These are phyloP conservation scores for Ganoderma leucocontextum DNA, from an alignment of 1,284 basidiomycete species.

Conservation along the genomic window DNA sequence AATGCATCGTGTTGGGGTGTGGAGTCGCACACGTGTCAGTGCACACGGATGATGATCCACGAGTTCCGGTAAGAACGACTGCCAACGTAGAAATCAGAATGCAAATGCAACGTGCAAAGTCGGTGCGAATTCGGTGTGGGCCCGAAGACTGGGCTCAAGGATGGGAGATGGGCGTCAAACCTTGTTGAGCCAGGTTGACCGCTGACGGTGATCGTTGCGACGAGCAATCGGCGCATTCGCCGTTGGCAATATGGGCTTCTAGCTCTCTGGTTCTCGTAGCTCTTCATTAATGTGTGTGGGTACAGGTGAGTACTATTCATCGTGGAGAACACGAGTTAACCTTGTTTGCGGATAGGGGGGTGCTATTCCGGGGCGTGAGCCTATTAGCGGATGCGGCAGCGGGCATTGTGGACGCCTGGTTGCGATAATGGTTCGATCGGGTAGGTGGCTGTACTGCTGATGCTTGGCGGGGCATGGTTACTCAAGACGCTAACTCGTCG, in stretches of 20 bases:
- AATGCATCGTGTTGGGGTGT: background rate
- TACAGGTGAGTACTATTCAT: background rate
- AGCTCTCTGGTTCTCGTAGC: background rate
- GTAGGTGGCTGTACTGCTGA: background rate
- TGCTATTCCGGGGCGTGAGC: background rate
- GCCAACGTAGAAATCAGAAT: background rate
- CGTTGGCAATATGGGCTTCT: background rate
- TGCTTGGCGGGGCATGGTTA: background rate
- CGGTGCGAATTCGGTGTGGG: background rate
- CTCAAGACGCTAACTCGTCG: background rate
- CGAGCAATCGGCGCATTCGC: background rate
- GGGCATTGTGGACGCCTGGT: background rate
- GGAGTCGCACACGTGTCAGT: background rate
- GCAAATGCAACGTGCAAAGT: background rate
- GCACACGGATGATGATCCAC: background rate
- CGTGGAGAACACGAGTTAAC: background rate
- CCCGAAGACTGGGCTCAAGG: background rate
- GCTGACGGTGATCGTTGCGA: slow-evolving; percentile 2
- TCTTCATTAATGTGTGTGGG: background rate
- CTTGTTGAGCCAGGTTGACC: slow-evolving; percentile 6
- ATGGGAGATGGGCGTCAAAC: slow-evolving; percentile 1
- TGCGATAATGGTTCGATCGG: background rate
- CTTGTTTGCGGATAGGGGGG: background rate
- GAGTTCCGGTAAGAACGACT: background rate
- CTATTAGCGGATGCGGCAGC: background rate